Evolutionary conservation across 345 rosid genomes (phyloP).

Genomic region (Geranium rotundifolium): DNA sequence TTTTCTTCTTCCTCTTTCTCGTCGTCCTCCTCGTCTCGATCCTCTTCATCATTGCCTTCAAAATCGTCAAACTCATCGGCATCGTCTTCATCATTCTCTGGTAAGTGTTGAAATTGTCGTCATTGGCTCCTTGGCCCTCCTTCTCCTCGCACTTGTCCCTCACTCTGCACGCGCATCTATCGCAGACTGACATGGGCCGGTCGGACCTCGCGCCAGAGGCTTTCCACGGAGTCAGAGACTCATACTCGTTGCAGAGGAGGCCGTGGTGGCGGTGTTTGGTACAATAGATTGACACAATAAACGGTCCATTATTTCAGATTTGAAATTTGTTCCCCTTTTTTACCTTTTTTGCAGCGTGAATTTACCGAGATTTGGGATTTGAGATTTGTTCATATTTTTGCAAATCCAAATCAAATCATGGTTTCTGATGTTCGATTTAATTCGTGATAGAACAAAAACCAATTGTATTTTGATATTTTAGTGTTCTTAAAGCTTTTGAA

Average conservation of each 20-base stretch:
- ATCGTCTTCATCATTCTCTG: not conserved
- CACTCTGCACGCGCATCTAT: conserved; percentile 19
- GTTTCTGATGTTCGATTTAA: too few species aligned
- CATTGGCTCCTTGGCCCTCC: conserved; percentile 8
- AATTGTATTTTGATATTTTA: too few species aligned
- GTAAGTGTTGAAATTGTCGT: conserved; percentile 4
- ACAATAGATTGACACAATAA: too few species aligned
- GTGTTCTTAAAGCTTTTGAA: too few species aligned
- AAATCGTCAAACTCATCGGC: conserved; percentile 7
- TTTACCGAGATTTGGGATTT: too few species aligned
- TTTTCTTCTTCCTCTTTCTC: conserved; percentile 28
- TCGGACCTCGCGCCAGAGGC: conserved; percentile 50
- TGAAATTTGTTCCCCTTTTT: too few species aligned
- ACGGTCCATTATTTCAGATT: too few species aligned
- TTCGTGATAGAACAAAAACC: too few species aligned
- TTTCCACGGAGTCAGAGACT: conserved; percentile 45
- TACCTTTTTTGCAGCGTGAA: too few species aligned
- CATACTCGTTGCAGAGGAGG: conserved; percentile 47
- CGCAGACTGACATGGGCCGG: conserved; percentile 44
- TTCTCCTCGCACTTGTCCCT: conserved; percentile 1
- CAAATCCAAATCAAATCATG: too few species aligned
- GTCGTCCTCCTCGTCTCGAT: not conserved
- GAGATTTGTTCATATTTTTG: too few species aligned
- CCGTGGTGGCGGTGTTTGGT: conserved; percentile 27
- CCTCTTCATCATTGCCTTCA: conserved; percentile 6